Percentiles rank a stretch among this genome's conserved stretches.
Evolutionary conservation across 768 basidiomycete genomes (phyloP).

Genomic region (Lenzites betulinus): DNA sequence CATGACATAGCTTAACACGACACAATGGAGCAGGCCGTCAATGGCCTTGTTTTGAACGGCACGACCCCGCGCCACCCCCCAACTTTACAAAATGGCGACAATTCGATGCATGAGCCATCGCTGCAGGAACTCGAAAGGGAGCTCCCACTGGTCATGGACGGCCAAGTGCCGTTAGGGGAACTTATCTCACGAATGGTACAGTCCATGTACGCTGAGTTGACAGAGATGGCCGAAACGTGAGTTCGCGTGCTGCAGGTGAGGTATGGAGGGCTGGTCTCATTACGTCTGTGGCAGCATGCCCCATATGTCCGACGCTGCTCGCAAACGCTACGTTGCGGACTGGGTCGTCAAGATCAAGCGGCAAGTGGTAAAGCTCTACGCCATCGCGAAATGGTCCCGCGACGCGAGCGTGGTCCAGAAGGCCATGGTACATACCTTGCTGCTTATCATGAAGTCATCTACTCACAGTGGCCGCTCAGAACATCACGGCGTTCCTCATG

Average conservation of each 20-base stretch:
- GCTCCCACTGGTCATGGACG: slow-evolving; percentile 71
- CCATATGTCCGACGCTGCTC: slow-evolving; percentile 77
- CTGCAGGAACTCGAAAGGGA: slow-evolving; percentile 70
- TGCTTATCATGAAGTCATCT: too few species aligned
- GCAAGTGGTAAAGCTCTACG: slow-evolving; percentile 87
- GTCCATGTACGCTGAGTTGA: slow-evolving; percentile 79
- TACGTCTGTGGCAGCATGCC: slow-evolving; percentile 47
- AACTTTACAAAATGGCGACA: slow-evolving; percentile 9
- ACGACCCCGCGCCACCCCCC: slow-evolving; percentile 1
- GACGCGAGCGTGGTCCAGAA: slow-evolving; percentile 85
- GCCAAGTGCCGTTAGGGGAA: slow-evolving; percentile 72
- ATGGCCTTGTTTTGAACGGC: slow-evolving; percentile 18
- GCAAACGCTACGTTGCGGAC: slow-evolving; percentile 81
- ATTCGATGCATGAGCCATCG: slow-evolving; percentile 33
- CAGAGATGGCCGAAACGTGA: slow-evolving; percentile 86
- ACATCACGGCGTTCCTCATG: slow-evolving; percentile 85
- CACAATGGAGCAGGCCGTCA: slow-evolving; percentile 20
- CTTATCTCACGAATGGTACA: slow-evolving; percentile 77
- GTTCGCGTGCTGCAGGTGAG: slow-evolving; percentile 30
- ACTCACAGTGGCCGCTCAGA: slow-evolving; percentile 45
- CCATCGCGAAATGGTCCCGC: slow-evolving; percentile 83
- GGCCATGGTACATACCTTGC: slow-evolving; percentile 64
- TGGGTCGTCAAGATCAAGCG: slow-evolving; percentile 92
- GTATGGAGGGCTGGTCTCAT: not conserved
- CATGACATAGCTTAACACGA: slow-evolving; percentile 8